phyloP scores from a whole-genome alignment of 129 eudicot species.

The Lonicera japonica region DNA sequence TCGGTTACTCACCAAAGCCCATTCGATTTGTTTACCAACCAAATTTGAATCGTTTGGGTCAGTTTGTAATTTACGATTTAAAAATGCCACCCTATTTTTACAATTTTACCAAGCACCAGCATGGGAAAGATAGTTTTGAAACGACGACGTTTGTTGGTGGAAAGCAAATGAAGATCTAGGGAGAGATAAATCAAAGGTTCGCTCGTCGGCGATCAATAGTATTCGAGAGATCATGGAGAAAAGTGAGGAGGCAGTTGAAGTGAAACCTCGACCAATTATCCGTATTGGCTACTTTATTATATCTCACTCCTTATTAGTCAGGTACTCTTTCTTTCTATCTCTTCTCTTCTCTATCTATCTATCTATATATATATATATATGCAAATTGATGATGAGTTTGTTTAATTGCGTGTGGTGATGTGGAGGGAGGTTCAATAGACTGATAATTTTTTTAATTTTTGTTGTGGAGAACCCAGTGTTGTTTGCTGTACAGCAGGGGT shows the following conservation, averaged over 20 bases:
- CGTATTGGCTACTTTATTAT: conserved; percentile 51
- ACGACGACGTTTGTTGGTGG: too few species aligned
- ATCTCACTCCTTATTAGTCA: conserved; percentile 51
- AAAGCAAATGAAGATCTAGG: too few species aligned
- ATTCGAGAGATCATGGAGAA: conserved; percentile 25
- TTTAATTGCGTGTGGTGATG: neutral
- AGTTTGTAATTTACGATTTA: too few species aligned
- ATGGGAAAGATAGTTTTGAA: too few species aligned
- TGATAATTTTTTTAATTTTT: neutral
- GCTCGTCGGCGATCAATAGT: too few species aligned
- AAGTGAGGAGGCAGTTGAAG: conserved; percentile 20
- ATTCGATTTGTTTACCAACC: too few species aligned
- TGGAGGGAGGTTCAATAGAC: neutral
- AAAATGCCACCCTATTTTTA: too few species aligned
- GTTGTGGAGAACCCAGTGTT: conserved; percentile 35
- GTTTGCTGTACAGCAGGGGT: conserved; percentile 77
- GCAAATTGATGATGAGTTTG: neutral
- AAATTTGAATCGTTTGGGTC: too few species aligned
- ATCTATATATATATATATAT: neutral
- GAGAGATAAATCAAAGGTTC: too few species aligned
- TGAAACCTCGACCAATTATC: conserved; percentile 57
- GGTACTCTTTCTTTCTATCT: conserved; percentile 33
- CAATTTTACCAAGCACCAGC: too few species aligned
- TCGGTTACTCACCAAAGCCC: too few species aligned
- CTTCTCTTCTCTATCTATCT: neutral